phyloP scores from a whole-genome alignment of 2,329 filamentous ascomycete species.

The Trichoderma sp. region DNA sequence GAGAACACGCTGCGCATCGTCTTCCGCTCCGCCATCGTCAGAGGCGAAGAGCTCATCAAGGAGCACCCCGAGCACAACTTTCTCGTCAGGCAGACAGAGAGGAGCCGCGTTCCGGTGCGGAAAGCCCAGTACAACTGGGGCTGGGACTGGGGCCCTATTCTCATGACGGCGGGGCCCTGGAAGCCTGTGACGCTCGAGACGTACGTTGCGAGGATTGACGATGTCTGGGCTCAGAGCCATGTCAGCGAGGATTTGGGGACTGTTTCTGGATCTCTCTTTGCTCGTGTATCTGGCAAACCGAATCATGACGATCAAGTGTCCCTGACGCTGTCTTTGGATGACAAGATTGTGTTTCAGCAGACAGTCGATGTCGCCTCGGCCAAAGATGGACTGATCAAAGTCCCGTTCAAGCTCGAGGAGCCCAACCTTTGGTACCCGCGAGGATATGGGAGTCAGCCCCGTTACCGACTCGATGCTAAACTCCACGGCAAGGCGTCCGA shows the following conservation, averaged over 20 bases:
- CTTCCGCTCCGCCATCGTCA: slow-evolving; percentile 58
- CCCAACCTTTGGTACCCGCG: slow-evolving; percentile 39
- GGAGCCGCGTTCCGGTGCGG: slow-evolving; percentile 43
- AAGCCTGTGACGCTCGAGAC: slow-evolving; percentile 66
- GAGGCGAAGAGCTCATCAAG: slow-evolving; percentile 55
- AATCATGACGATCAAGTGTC: slow-evolving; percentile 34
- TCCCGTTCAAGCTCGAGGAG: slow-evolving; percentile 41
- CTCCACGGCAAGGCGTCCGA: slow-evolving; percentile 1
- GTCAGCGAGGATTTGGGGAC: slow-evolving; percentile 43
- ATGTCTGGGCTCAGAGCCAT: slow-evolving; percentile 53
- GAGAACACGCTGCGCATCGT: slow-evolving; percentile 56
- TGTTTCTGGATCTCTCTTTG: slow-evolving; percentile 44
- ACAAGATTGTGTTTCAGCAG: slow-evolving; percentile 30
- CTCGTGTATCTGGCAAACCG: slow-evolving; percentile 42
- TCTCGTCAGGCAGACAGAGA: slow-evolving; percentile 53
- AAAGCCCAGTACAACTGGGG: slow-evolving; percentile 73
- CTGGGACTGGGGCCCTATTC: slow-evolving; percentile 70
- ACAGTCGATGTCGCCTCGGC: not conserved
- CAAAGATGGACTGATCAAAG: slow-evolving; percentile 13
- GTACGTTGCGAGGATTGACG: slow-evolving; percentile 60
- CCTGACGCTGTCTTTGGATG: slow-evolving; percentile 35
- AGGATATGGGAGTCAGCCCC: slow-evolving; percentile 29
- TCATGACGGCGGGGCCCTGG: slow-evolving; percentile 68
- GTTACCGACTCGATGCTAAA: slow-evolving; percentile 20
- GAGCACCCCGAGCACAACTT: slow-evolving; percentile 57